Base-by-base conservation (phyloP, 2,329 filamentous ascomycete genomes). In the Talaromyces rugulosus region DNA sequence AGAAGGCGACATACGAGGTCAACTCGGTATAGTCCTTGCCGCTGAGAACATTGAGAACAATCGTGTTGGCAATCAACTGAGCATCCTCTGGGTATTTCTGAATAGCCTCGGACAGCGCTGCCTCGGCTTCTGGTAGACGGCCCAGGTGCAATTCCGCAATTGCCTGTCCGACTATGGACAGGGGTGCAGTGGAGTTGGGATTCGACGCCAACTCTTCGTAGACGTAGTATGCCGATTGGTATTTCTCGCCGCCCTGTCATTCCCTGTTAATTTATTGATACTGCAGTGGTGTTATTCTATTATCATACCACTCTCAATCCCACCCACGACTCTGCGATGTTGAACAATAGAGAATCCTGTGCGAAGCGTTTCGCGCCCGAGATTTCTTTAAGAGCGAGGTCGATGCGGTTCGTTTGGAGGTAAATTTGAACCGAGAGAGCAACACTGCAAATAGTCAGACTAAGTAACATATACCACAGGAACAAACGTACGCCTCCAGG, bases 141-240 rank as follows among this genome's bases (percentile, higher is more conserved):
- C 92, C 93, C 31, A 98, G 87, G 73, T 98, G 95, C 59, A 98
- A 80, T 77, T 99, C 94, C 28, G 91, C 89, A 30, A 98, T 87
- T 30, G 93, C 94, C 79, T 98, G 95, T 23, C 91, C 89, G 64
- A 96, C 87, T 60, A 97, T 85, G 18, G 87, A 89, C 67, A 88
- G 83, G 58, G 88, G 83, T 16, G 91, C 91, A 56, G 91, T 88
- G 18, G 91, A 92, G 34, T 90, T 87, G 2, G 92, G 89, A 31
- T 91, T 89, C 73, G 96, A 91, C 4, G 95, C 94, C 56, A 98
- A 86, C 77, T 99, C 95, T 78, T 98, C 94, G 72, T 92, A 98
- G 64, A 98, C 94, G 82, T 99, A 98, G 78, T 96, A 98, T 18
- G 94, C 89, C 72, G 95, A 91, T 73, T 98, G 95, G 78, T 98